Conservation (phyloP, 2,329 filamentous ascomycete genomes). For the Podosphaera fusca region DNA sequence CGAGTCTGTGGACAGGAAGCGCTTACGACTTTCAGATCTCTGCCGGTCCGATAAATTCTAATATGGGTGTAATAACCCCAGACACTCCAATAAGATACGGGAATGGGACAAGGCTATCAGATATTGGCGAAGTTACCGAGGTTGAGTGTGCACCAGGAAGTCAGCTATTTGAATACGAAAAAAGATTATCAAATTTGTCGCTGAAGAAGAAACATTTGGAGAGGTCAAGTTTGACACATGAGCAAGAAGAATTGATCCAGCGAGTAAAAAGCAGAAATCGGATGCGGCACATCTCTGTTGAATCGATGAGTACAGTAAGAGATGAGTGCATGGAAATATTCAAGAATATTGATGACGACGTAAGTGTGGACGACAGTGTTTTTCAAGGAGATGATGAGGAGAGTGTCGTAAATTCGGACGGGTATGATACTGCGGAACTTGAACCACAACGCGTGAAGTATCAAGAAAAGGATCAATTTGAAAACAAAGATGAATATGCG, state of each 20-base stretch:
- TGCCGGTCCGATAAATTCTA: slow-evolving; percentile 18
- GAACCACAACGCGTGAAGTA: slow-evolving; percentile 10
- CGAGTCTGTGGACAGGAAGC: slow-evolving; percentile 16
- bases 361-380: slow-evolving; percentile 39
- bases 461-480: slow-evolving; percentile 17
- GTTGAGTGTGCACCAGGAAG: slow-evolving; percentile 26
- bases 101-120: slow-evolving; percentile 45
- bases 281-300: slow-evolving; percentile 30
- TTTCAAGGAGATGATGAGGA: slow-evolving; percentile 47
- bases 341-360: slow-evolving; percentile 36
- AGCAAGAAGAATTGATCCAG: slow-evolving; percentile 22
- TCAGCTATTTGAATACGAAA: not conserved
- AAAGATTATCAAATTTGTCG: slow-evolving; percentile 13
- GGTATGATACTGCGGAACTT: slow-evolving; percentile 13
- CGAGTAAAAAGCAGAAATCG: slow-evolving; percentile 22
- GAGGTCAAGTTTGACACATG: slow-evolving; percentile 23
- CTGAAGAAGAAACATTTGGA: slow-evolving; percentile 13
- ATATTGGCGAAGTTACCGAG: slow-evolving; percentile 35
- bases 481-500: slow-evolving; percentile 37
- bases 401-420: slow-evolving; percentile 25
- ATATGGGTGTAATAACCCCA: slow-evolving; percentile 24
- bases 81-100: slow-evolving; percentile 45
- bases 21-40: slow-evolving; percentile 13
- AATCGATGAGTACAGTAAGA: slow-evolving; percentile 36
- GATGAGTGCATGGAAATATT: slow-evolving; percentile 25